These are phyloP conservation scores for Astragalus glycyphyllos DNA, from an alignment of 306 rosid genomes.

Conservation along the genomic window DNA sequence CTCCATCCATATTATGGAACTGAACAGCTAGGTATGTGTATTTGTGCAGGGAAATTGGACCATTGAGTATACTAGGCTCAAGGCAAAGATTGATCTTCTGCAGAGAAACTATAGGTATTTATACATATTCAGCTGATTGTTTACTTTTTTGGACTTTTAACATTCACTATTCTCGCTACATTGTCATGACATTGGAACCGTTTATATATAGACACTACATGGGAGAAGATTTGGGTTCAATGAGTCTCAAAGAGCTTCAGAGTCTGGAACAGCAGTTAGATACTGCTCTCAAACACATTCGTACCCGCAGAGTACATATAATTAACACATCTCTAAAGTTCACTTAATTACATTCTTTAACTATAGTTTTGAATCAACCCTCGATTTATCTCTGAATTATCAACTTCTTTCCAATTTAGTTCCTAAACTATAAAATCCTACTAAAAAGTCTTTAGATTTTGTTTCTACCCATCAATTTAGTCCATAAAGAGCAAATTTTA, in stretches of 20 bases:
- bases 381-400: too few species aligned
- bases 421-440: too few species aligned
- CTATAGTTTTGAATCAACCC: too few species aligned
- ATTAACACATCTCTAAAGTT: not conserved
- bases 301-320: conserved; percentile 67
- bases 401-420: too few species aligned
- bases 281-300: conserved; percentile 71
- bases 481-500: too few species aligned
- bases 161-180: too few species aligned
- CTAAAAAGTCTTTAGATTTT: too few species aligned
- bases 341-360: not conserved
- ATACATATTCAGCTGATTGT: not conserved
- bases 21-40: not conserved
- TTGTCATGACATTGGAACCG: not conserved
- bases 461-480: too few species aligned
- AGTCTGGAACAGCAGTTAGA: conserved; percentile 87
- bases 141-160: too few species aligned
- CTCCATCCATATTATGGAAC: not conserved
- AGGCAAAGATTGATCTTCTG: conserved; percentile 75
- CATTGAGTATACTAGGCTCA: conserved; percentile 72
- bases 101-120: conserved; percentile 72
- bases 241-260: conserved; percentile 79
- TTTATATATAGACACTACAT: conserved; percentile 61
- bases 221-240: conserved; percentile 83
- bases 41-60: conserved; percentile 77